Evolutionary conservation across 2,329 filamentous ascomycete species (phyloP).

Genomic region (Camillea tinctor): DNA sequence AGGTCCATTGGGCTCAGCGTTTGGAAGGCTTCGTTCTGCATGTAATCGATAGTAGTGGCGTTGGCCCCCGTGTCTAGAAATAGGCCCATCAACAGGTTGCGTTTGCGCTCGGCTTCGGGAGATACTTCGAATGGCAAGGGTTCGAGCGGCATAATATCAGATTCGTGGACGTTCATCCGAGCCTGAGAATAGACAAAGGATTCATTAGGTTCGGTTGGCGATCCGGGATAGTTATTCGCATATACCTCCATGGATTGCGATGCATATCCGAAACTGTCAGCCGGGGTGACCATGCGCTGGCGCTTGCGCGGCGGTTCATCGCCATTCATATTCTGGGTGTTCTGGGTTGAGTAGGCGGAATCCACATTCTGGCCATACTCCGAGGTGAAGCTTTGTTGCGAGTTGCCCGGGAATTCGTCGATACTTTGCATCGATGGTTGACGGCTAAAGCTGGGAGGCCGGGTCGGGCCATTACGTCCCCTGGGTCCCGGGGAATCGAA

Average conservation of each 20-base stretch:
- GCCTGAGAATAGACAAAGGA: conserved; percentile 68
- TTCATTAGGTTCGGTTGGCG: conserved; percentile 77
- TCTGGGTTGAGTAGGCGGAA: conserved; percentile 65
- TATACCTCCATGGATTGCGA: conserved; percentile 47
- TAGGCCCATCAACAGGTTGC: conserved; percentile 76
- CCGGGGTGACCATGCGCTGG: conserved; percentile 58
- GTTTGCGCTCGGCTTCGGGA: conserved; percentile 73
- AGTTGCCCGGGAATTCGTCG: conserved; percentile 68
- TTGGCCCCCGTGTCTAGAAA: conserved; percentile 73
- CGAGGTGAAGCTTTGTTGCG: conserved; percentile 79
- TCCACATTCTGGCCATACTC: conserved; percentile 75
- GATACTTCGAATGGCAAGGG: conserved; percentile 63
- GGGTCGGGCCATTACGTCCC: conserved; percentile 60
- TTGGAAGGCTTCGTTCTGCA: conserved; percentile 73
- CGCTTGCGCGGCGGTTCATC: conserved; percentile 82
- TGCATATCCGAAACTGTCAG: conserved; percentile 55
- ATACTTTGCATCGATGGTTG: conserved; percentile 70
- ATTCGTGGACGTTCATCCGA: conserved; percentile 45
- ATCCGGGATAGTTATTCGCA: conserved; percentile 58
- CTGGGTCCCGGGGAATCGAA: conserved; percentile 83
- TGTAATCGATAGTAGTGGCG: conserved; percentile 54
- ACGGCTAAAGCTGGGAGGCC: conserved; percentile 68
- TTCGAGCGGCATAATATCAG: conserved; percentile 58
- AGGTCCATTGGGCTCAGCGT: conserved; percentile 77
- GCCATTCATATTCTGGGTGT: conserved; percentile 49